Percentiles rank a stretch among this genome's conserved stretches.
Evolutionary conservation across 805 yeast species (phyloP).

Genomic region (Candida dajiaensis): DNA sequence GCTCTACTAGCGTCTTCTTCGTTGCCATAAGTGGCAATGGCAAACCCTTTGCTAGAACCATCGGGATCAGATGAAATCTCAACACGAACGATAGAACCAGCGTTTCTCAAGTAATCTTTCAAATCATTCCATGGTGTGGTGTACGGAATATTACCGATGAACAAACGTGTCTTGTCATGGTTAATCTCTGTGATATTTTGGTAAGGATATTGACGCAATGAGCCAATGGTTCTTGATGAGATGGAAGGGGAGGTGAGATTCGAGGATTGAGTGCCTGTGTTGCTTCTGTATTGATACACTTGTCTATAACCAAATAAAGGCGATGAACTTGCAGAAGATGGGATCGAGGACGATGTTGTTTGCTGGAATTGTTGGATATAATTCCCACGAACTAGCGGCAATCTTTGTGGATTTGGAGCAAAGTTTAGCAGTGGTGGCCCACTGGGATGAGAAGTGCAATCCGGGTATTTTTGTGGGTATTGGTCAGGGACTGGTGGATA

Average conservation of each 20-base stretch:
- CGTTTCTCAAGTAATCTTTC: conserved; percentile 30
- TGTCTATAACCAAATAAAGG: background rate
- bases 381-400: background rate
- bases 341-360: background rate
- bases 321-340: background rate
- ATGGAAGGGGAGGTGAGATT: conserved; percentile 9
- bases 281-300: background rate
- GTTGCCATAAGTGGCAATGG: conserved; percentile 48
- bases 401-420: background rate
- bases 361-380: background rate
- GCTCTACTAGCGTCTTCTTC: conserved; percentile 42
- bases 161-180: conserved; percentile 32
- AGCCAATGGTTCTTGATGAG: conserved; percentile 13
- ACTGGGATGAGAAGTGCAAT: background rate
- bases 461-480: background rate
- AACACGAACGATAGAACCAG: conserved; percentile 23
- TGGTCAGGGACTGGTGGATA: background rate
- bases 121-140: conserved; percentile 33
- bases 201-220: conserved; percentile 21
- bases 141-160: conserved; percentile 54
- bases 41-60: conserved; percentile 53
- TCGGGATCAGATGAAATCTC: conserved; percentile 32
- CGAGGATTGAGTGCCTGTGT: background rate
- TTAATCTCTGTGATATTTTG: conserved; percentile 19
- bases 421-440: background rate